These are phyloP conservation scores for Aspergillus brunneoviolaceus DNA, from an alignment of 2,329 filamentous ascomycete genomes.

Conservation along the genomic window DNA sequence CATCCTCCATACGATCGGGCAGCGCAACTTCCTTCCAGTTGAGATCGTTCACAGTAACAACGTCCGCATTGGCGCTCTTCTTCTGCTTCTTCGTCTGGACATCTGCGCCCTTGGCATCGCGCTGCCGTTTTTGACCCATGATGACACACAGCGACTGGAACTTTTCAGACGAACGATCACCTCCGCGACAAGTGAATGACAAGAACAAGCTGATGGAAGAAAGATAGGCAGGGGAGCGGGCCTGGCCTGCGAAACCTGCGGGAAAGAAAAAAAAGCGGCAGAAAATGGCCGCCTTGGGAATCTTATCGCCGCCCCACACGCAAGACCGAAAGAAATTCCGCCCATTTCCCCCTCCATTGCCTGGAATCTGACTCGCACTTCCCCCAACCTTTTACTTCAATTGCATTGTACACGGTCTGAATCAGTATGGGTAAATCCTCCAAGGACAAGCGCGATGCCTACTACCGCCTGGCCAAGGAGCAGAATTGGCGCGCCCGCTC, in stretches of 20 bases:
- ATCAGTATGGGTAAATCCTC: slow-evolving; percentile 85
- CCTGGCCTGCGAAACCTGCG: not conserved
- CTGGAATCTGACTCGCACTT: not conserved
- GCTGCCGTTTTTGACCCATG: slow-evolving; percentile 41
- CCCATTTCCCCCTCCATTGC: slow-evolving; percentile 1
- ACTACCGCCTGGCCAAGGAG: slow-evolving; percentile 96
- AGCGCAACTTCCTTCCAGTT: slow-evolving; percentile 64
- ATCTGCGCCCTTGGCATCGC: slow-evolving; percentile 31
- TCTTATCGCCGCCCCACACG: slow-evolving; percentile 40
- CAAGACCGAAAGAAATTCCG: slow-evolving; percentile 20
- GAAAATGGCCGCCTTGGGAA: slow-evolving; percentile 32
- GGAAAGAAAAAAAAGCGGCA: slow-evolving; percentile 38
- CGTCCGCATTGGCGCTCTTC: slow-evolving; percentile 24
- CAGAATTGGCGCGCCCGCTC: slow-evolving; percentile 97
- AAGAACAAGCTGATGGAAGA: not conserved
- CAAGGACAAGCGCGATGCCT: slow-evolving; percentile 97
- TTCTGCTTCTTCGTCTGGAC: slow-evolving; percentile 38
- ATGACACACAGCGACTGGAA: not conserved
- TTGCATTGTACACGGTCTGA: not conserved
- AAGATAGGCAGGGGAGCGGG: not conserved
- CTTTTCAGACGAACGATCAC: not conserved
- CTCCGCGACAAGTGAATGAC: not conserved
- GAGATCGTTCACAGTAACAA: slow-evolving; percentile 51
- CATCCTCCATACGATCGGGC: slow-evolving; percentile 78
- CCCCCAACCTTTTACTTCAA: slow-evolving; percentile 2